These are phyloP conservation scores for Yamadazyma songkhlaensis DNA, from an alignment of 1,139 yeast genomes.

Conservation along the genomic window DNA sequence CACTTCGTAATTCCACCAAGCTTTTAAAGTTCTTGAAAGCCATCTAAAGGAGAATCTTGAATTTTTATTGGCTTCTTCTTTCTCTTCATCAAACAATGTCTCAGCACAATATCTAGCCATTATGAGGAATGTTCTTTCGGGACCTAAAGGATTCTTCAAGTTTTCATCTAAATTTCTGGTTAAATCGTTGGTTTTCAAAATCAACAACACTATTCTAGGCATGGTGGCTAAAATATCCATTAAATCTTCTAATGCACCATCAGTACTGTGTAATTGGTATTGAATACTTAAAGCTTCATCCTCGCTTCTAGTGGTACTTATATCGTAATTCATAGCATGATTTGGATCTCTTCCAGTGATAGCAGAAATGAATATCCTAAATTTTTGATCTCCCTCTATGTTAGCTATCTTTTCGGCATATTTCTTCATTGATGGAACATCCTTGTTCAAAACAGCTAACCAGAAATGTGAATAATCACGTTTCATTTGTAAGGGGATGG, in stretches of 20 bases:
- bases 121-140: constrained; percentile 82
- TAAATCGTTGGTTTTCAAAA: constrained; percentile 90
- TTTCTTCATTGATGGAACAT: constrained; percentile 60
- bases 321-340: constrained; percentile 42
- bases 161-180: constrained; percentile 86
- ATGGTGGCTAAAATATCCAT: constrained; percentile 77
- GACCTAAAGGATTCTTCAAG: constrained; percentile 79
- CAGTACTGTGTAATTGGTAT: constrained; percentile 49
- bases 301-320: constrained; percentile 56
- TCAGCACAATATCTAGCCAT: constrained; percentile 88
- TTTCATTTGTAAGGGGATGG: constrained; percentile 74
- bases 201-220: constrained; percentile 82
- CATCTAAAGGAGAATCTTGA: constrained; percentile 39
- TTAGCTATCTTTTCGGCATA: constrained; percentile 82
- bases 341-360: constrained; percentile 78
- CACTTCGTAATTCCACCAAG: constrained; percentile 52
- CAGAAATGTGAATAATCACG: constrained; percentile 88
- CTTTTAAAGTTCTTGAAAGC: constrained; percentile 29
- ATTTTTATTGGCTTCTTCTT: constrained; percentile 36
- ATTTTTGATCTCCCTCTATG: constrained; percentile 69
- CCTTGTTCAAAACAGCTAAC: constrained; percentile 79
- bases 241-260: constrained; percentile 67
- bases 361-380: constrained; percentile 86
- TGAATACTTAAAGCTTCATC: constrained; percentile 59
- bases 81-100: constrained; percentile 68